phyloP scores from a whole-genome alignment of 164 flowering plant species.

The Umbellularia californica region DNA sequence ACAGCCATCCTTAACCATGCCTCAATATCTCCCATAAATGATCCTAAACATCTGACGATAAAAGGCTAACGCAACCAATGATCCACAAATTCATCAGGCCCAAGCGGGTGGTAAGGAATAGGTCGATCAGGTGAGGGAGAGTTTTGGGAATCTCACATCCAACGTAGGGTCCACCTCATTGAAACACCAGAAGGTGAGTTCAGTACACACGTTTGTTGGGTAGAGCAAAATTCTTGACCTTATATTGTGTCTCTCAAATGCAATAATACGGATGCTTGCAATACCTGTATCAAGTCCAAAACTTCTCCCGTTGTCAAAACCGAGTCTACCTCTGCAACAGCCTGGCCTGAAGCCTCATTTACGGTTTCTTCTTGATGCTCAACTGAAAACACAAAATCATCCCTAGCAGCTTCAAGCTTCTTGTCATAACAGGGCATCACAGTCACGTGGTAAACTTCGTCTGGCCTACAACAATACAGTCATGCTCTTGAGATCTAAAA shows the following conservation, averaged over 20 bases:
- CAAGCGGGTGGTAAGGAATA: background rate
- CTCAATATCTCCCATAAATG: too few relatives aligned
- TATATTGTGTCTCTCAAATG: background rate
- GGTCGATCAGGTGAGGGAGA: background rate
- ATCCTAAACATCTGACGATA: too few relatives aligned
- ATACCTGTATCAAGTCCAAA: constrained; percentile 83
- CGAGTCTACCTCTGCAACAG: constrained; percentile 79
- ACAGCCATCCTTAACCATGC: too few relatives aligned
- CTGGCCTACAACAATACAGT: constrained; percentile 49
- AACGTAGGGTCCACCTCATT: background rate
- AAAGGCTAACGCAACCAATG: too few relatives aligned
- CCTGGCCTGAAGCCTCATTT: constrained; percentile 20
- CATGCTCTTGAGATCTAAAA: constrained; percentile 6
- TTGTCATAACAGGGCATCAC: constrained; percentile 99
- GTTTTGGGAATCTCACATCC: background rate
- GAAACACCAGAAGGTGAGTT: background rate
- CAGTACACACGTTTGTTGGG: background rate
- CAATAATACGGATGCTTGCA: background rate
- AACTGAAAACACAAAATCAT: constrained; percentile 70
- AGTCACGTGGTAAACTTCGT: constrained; percentile 83
- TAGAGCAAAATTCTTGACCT: background rate
- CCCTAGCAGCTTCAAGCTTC: constrained; percentile 96
- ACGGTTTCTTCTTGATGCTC: constrained; percentile 34
- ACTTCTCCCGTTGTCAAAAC: constrained; percentile 97
- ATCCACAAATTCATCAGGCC: background rate